A percentile compares a stretch with the other conserved stretches of the same genome.
phyloP scores from a whole-genome alignment of 371 early-diverging fungal genomes.

The Mortierella sp. region DNA sequence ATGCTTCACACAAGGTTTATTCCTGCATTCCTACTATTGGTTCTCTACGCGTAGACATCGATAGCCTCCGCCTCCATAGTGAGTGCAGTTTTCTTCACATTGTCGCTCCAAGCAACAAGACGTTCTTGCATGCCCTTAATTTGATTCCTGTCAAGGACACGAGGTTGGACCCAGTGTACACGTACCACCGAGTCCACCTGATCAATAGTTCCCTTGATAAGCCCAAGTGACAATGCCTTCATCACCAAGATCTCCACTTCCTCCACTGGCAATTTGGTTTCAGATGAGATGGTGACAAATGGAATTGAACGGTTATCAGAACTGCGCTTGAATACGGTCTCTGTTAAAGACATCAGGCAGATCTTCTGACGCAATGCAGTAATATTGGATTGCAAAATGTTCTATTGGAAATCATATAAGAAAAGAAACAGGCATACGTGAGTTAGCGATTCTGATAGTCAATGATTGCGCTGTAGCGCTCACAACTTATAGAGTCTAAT shows the following conservation, averaged over 20 bases:
- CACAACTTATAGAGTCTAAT: neutral
- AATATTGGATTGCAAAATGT: conserved; percentile 78
- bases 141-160: conserved; percentile 92
- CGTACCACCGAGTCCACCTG: conserved; percentile 90
- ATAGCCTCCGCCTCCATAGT: conserved; percentile 71
- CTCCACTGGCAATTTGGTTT: conserved; percentile 86
- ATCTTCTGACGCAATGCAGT: conserved; percentile 92
- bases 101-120: conserved; percentile 66
- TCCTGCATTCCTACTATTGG: neutral
- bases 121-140: conserved; percentile 82
- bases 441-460: neutral
- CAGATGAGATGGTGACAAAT: conserved; percentile 88
- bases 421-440: neutral
- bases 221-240: conserved; percentile 93
- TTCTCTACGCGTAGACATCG: conserved; percentile 50
- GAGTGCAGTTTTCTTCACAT: conserved; percentile 68
- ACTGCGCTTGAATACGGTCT: conserved; percentile 90
- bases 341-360: conserved; percentile 96
- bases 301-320: conserved; percentile 86
- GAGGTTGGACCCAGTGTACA: conserved; percentile 97
- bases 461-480: neutral
- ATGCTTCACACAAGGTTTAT: neutral
- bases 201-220: conserved; percentile 96
- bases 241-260: conserved; percentile 97
- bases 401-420: conserved; percentile 5